Percentiles rank a stretch among this genome's conserved stretches.
These are phyloP conservation scores for Alternaria gaisen DNA, from an alignment of 2,329 filamentous ascomycete genomes.

Conservation along the genomic window DNA sequence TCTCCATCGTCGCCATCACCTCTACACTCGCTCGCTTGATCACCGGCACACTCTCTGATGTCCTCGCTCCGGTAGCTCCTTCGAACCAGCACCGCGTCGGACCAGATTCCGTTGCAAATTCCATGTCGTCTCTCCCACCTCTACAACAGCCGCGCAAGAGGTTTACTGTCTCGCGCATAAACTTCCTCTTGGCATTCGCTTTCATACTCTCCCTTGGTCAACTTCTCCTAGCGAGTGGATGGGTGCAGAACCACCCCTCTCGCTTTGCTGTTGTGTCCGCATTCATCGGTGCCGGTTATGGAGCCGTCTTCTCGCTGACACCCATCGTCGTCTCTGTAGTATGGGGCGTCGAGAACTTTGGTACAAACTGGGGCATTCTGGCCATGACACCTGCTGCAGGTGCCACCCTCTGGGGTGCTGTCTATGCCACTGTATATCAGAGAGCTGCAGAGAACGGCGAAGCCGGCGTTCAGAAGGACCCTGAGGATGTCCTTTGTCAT, in stretches of 20 bases:
- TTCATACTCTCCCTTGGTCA: constrained; percentile 86
- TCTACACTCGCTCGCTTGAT: constrained; percentile 91
- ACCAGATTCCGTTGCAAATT: constrained; percentile 54
- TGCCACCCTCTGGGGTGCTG: constrained; percentile 85
- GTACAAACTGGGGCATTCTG: constrained; percentile 96
- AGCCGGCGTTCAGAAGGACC: constrained; percentile 44
- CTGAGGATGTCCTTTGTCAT: constrained; percentile 72
- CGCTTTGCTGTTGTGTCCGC: constrained; percentile 88
- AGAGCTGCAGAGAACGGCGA: constrained; percentile 62
- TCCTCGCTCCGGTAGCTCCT: constrained; percentile 70
- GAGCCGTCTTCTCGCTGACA: constrained; percentile 86
- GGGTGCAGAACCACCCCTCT: constrained; percentile 75
- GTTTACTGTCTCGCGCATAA: constrained; percentile 77
- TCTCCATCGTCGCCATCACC: constrained; percentile 89
- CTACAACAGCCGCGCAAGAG: constrained; percentile 30
- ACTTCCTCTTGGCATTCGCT: constrained; percentile 80
- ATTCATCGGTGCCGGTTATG: constrained; percentile 89
- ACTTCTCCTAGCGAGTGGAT: constrained; percentile 77
- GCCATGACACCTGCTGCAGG: constrained; percentile 90
- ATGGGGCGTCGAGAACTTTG: constrained; percentile 98
- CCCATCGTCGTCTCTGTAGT: constrained; percentile 96
- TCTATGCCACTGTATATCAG: constrained; percentile 88
- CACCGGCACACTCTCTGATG: constrained; percentile 86
- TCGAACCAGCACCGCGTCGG: constrained; percentile 67
- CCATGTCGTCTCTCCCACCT: constrained; percentile 47